Evolutionary conservation across 495 filamentous ascomycete species (phyloP).

Genomic region (Pseudomonodictys pantanalensis): DNA sequence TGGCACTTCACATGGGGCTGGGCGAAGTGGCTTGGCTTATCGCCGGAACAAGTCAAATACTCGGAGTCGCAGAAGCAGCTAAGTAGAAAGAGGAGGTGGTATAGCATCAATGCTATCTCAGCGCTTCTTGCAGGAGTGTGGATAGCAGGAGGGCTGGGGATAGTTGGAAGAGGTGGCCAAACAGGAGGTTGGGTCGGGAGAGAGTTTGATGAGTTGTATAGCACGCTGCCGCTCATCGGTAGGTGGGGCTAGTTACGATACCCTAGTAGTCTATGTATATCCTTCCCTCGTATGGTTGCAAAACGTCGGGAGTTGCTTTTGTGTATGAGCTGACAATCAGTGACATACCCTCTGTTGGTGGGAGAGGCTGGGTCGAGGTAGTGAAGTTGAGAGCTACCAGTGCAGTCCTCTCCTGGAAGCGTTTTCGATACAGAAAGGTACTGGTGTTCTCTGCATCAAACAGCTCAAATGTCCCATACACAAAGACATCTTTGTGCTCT

Average conservation of each 20-base stretch:
- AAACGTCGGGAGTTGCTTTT: not conserved
- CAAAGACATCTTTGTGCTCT: conserved; percentile 54
- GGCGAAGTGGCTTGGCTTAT: conserved; percentile 66
- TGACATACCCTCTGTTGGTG: conserved; percentile 1
- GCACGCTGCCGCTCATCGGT: conserved; percentile 52
- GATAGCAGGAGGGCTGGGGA: conserved; percentile 75
- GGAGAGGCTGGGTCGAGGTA: not conserved
- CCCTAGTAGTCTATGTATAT: conserved; percentile 21
- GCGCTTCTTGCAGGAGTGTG: conserved; percentile 61
- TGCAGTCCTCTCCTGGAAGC: conserved; percentile 45
- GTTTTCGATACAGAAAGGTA: conserved; percentile 50
- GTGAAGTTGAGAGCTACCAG: conserved; percentile 54
- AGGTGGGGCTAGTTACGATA: conserved; percentile 27
- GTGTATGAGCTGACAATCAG: conserved; percentile 19
- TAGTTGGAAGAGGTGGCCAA: conserved; percentile 70
- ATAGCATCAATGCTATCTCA: conserved; percentile 62
- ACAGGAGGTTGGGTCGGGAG: conserved; percentile 74
- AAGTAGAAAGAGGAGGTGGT: conserved; percentile 62
- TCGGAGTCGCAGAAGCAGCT: conserved; percentile 50
- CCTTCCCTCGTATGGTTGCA: conserved; percentile 27
- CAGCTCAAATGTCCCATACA: conserved; percentile 59
- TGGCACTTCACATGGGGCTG: conserved; percentile 83
- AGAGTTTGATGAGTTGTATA: conserved; percentile 70
- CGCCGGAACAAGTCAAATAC: conserved; percentile 47
- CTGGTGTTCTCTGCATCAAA: conserved; percentile 48